phyloP scores from a whole-genome alignment of 306 rosid genomes.

The Herpetospermum pedunculosum region DNA sequence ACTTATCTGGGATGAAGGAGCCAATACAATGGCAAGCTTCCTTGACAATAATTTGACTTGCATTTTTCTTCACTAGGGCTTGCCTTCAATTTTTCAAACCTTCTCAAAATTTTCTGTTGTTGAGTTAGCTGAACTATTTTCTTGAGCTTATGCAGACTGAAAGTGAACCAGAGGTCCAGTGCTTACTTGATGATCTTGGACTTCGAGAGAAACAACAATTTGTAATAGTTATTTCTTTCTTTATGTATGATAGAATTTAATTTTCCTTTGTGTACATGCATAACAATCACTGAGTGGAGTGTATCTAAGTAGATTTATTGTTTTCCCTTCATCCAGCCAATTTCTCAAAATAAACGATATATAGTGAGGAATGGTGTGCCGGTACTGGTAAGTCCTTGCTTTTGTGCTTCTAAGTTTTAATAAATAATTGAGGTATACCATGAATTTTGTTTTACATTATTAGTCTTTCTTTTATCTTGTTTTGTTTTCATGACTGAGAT shows the following conservation, averaged over 20 bases:
- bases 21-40: constrained; percentile 74
- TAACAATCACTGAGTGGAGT: background rate
- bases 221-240: constrained; percentile 37
- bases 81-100: background rate
- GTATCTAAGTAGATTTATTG: constrained; percentile 6
- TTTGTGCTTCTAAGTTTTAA: constrained; percentile 7
- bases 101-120: background rate
- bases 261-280: background rate
- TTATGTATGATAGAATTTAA: constrained; percentile 5
- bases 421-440: background rate
- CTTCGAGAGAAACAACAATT: constrained; percentile 76
- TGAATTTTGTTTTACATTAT: background rate
- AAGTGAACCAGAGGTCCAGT: constrained; percentile 57
- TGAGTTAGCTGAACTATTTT: constrained; percentile 6
- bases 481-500: constrained; percentile 11
- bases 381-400: constrained; percentile 49
- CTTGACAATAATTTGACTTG: background rate
- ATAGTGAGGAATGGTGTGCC: constrained; percentile 78
- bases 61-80: background rate
- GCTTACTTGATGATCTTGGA: constrained; percentile 63
- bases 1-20: constrained; percentile 89
- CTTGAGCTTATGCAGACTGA: constrained; percentile 46
- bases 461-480: background rate
- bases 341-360: constrained; percentile 80
- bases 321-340: constrained; percentile 46